A percentile compares a stretch with the other conserved stretches of the same genome.
phyloP scores from a whole-genome alignment of 2,329 filamentous ascomycete genomes.

The Intubia oerlemansii region DNA sequence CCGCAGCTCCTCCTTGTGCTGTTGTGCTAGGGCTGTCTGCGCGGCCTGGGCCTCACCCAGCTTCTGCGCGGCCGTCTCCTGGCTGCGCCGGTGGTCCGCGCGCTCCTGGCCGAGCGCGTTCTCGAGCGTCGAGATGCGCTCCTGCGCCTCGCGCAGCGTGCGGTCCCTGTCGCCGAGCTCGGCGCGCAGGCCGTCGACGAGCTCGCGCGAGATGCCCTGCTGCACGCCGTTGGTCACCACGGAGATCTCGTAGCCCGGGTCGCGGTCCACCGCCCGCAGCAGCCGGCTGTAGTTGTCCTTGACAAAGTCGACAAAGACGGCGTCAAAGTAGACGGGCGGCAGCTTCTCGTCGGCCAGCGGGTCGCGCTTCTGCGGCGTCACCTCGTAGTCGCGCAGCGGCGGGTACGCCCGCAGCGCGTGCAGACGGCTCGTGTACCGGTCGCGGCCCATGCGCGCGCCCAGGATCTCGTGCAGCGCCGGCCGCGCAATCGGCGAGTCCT shows the following conservation, averaged over 20 bases:
- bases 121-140: constrained; percentile 23
- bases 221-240: constrained; percentile 60
- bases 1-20: too few relatives aligned
- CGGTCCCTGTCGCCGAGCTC: constrained; percentile 55
- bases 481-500: constrained; percentile 79
- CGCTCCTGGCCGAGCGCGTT: constrained; percentile 49
- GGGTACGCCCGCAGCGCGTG: constrained; percentile 57
- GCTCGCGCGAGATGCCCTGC: constrained; percentile 79
- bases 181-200: constrained; percentile 65
- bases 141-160: constrained; percentile 24
- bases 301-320: constrained; percentile 75
- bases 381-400: constrained; percentile 73
- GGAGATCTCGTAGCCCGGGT: constrained; percentile 71
- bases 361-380: constrained; percentile 49
- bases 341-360: constrained; percentile 27
- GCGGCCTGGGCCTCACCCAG: constrained; percentile 18
- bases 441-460: constrained; percentile 55
- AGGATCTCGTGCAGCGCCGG: constrained; percentile 63
- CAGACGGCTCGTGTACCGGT: constrained; percentile 70
- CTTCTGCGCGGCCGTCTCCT: constrained; percentile 33
- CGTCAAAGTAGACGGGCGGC: constrained; percentile 71
- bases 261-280: constrained; percentile 67
- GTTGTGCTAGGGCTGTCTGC: constrained; percentile 24
- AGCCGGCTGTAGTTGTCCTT: constrained; percentile 90
- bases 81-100: constrained; percentile 49